A percentile compares a stretch with the other conserved stretches of the same genome.
Evolutionary conservation across 2,329 filamentous ascomycete genomes (phyloP).

Genomic region (Pezizomycotina sp.): DNA sequence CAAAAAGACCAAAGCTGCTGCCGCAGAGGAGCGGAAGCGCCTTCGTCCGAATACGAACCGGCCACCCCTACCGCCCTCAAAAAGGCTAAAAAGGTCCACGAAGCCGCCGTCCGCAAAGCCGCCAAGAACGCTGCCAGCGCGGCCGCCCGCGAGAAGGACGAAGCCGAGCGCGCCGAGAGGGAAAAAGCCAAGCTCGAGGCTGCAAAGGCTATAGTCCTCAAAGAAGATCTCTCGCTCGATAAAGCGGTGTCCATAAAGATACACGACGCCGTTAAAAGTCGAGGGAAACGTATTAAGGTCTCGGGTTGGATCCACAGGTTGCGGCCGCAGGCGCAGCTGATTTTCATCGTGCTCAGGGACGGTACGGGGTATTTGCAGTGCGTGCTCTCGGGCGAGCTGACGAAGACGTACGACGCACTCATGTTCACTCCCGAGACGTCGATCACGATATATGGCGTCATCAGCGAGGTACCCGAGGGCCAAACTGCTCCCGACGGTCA

Average conservation of each 20-base stretch:
- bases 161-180: conserved; percentile 57
- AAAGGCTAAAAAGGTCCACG: conserved; percentile 48
- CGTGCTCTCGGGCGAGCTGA: conserved; percentile 55
- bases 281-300: conserved; percentile 61
- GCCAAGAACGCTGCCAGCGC: conserved; percentile 69
- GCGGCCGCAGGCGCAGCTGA: conserved; percentile 64
- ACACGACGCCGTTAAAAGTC: conserved; percentile 42
- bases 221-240: conserved; percentile 56
- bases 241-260: conserved; percentile 48
- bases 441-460: conserved; percentile 66
- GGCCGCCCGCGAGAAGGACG: conserved; percentile 58
- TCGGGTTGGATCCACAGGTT: conserved; percentile 69
- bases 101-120: conserved; percentile 41
- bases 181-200: conserved; percentile 61
- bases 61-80: conserved; percentile 52
- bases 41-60: conserved; percentile 47
- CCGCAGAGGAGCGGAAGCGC: conserved; percentile 36
- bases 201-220: conserved; percentile 58
- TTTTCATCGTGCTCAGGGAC: conserved; percentile 73
- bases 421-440: conserved; percentile 78
- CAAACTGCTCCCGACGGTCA: conserved; percentile 66
- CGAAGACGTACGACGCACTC: conserved; percentile 81
- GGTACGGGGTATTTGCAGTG: conserved; percentile 77
- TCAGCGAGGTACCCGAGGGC: conserved; percentile 62
- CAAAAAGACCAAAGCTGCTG: conserved; percentile 23